Percentiles rank a stretch among this genome's conserved stretches.
Conservation (phyloP, 1,284 basidiomycete genomes). For the Sporisorium reilianum region DNA sequence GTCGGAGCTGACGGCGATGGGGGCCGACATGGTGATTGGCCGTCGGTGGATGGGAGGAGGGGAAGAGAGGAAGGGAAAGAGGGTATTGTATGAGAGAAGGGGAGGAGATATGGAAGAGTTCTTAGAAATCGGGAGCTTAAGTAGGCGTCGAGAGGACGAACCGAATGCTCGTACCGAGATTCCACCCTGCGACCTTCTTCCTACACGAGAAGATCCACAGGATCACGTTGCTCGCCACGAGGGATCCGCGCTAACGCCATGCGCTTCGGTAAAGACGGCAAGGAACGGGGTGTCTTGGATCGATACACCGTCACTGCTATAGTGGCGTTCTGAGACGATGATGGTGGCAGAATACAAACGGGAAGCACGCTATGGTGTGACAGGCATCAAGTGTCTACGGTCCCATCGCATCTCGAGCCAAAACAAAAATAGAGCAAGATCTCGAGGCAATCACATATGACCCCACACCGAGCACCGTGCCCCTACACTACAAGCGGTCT, state of each 20-base stretch:
- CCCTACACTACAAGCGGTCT: not conserved
- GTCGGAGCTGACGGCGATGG: slow-evolving; percentile 13
- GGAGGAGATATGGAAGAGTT: not conserved
- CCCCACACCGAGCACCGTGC: no score
- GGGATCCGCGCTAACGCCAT: slow-evolving; percentile 13
- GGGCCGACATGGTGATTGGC: slow-evolving; percentile 14
- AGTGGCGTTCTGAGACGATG: not conserved
- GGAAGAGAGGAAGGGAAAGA: not conserved
- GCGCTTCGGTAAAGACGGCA: slow-evolving; percentile 15
- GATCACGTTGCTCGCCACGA: slow-evolving; percentile 9
- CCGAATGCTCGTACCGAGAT: no score
- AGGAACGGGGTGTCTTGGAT: not conserved
- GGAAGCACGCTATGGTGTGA: slow-evolving; percentile 7
- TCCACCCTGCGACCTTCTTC: not conserved
- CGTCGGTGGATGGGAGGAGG: not conserved
- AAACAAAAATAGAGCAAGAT: slow-evolving; percentile 1
- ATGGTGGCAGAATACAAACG: slow-evolving; percentile 6
- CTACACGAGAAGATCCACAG: not conserved
- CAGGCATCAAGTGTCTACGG: not conserved
- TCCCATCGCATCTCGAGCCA: not conserved
- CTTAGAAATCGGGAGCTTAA: not conserved
- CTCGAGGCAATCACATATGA: slow-evolving; percentile 1
- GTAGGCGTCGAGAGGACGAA: not conserved
- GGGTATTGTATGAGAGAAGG: not conserved
- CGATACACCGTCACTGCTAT: not conserved